phyloP scores from a whole-genome alignment of 306 rosid species.

The Quercus dentata region DNA sequence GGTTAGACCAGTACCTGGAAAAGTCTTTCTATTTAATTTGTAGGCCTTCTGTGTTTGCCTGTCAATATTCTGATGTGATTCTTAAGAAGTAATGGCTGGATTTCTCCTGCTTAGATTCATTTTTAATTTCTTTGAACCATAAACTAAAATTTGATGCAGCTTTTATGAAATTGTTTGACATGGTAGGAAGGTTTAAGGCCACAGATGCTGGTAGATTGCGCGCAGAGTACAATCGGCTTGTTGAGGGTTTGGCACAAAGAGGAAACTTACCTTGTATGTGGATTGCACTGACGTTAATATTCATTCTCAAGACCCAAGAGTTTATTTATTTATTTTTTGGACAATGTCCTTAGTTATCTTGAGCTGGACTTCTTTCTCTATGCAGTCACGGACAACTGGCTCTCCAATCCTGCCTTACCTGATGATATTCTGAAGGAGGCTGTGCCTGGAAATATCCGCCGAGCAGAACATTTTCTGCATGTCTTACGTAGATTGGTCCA shows the following conservation, averaged over 20 bases:
- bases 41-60: background rate
- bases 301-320: background rate
- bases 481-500: constrained; percentile 85
- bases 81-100: background rate
- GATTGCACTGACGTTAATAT: constrained; percentile 2
- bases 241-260: constrained; percentile 91
- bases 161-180: constrained; percentile 47
- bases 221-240: constrained; percentile 87
- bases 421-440: constrained; percentile 96
- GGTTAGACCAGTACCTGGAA: background rate
- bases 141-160: constrained; percentile 34
- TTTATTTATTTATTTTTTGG: background rate
- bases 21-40: background rate
- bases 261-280: constrained; percentile 77
- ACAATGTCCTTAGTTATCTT: background rate
- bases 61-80: background rate
- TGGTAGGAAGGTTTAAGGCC: constrained; percentile 99
- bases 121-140: constrained; percentile 16
- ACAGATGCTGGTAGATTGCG: constrained; percentile 94
- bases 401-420: constrained; percentile 90
- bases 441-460: constrained; percentile 95
- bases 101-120: background rate
- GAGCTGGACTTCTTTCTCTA: constrained; percentile 17
- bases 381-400: constrained; percentile 79
- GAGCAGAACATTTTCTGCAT: constrained; percentile 84